Percentiles rank a stretch among this genome's conserved stretches.
Conservation (phyloP, 139 green algal genomes). For the Chlamydomonas incerta region DNA sequence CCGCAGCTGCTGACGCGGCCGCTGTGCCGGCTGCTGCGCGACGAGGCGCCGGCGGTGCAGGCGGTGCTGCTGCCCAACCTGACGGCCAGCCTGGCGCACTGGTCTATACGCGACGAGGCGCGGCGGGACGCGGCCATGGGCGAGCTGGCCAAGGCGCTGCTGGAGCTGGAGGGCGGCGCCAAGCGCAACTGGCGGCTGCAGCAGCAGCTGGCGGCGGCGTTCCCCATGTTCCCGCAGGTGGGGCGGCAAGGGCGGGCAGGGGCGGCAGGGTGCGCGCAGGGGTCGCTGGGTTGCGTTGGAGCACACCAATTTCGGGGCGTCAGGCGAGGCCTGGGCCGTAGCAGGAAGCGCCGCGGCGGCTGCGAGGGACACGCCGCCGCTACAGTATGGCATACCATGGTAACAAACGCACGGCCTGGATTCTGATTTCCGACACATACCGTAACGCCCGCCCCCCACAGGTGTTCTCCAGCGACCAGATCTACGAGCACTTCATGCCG, state of each 20-base stretch:
- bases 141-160: slow-evolving; percentile 64
- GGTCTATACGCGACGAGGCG: slow-evolving; percentile 28
- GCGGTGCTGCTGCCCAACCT: slow-evolving; percentile 51
- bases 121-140: slow-evolving; percentile 41
- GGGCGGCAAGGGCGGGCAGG: not conserved
- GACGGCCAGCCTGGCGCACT: slow-evolving; percentile 43
- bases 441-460: not conserved
- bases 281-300: too few species aligned
- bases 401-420: too few species aligned
- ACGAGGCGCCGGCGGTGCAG: slow-evolving; percentile 58
- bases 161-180: slow-evolving; percentile 53
- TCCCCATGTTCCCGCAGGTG: slow-evolving; percentile 57
- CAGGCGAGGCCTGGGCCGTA: too few species aligned
- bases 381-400: too few species aligned
- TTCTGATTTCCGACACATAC: too few species aligned
- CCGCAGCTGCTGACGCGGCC: slow-evolving; percentile 61
- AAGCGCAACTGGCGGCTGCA: slow-evolving; percentile 65
- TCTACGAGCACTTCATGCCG: slow-evolving; percentile 63
- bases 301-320: too few species aligned
- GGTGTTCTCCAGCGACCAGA: slow-evolving; percentile 49
- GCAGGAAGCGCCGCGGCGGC: too few species aligned
- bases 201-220: slow-evolving; percentile 49
- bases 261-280: not conserved
- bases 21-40: slow-evolving; percentile 62
- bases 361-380: too few species aligned